Conservation (phyloP, 352 stramenopile genomes). For the Pythium diclinum region DNA sequence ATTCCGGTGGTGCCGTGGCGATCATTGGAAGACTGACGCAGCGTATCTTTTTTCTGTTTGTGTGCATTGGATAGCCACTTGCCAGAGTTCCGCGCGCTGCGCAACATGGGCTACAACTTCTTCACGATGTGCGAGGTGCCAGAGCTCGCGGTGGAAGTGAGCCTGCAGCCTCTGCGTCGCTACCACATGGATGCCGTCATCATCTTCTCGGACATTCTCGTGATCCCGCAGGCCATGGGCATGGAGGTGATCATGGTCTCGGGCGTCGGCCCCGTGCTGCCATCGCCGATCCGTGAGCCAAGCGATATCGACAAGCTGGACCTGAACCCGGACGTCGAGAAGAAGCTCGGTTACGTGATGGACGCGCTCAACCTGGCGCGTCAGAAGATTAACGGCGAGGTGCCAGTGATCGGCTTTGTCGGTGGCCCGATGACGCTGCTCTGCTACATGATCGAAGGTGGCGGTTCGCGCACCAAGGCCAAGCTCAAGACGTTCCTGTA, state of each 20-base stretch:
- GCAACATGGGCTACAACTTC: slow-evolving; percentile 84
- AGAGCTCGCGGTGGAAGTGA: slow-evolving; percentile 93
- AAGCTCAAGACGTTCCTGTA: slow-evolving; percentile 95
- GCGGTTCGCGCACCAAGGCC: slow-evolving; percentile 93
- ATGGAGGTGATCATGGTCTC: slow-evolving; percentile 96
- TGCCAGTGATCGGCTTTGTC: slow-evolving; percentile 98
- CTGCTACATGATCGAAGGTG: slow-evolving; percentile 98
- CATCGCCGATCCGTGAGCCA: slow-evolving; percentile 70
- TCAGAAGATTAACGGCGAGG: slow-evolving; percentile 85
- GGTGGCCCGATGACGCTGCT: slow-evolving; percentile 96
- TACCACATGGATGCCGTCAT: slow-evolving; percentile 97
- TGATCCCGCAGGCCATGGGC: slow-evolving; percentile 96
- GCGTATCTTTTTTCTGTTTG: slow-evolving; percentile 1
- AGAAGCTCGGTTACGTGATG: slow-evolving; percentile 94
- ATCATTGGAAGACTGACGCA: not conserved
- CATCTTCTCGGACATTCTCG: slow-evolving; percentile 99
- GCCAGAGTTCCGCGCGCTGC: slow-evolving; percentile 84
- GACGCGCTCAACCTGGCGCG: slow-evolving; percentile 93
- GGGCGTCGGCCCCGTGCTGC: slow-evolving; percentile 89
- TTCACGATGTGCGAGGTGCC: slow-evolving; percentile 90
- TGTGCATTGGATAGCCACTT: slow-evolving; percentile 51
- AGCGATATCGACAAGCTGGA: slow-evolving; percentile 91
- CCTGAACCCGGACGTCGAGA: slow-evolving; percentile 87
- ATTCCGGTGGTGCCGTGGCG: slow-evolving; percentile 1
- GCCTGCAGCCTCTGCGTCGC: slow-evolving; percentile 93